A percentile compares a stretch with the other conserved stretches of the same genome.
Evolutionary conservation across 257 asterid species (phyloP).

Genomic region (Verbena officinalis): DNA sequence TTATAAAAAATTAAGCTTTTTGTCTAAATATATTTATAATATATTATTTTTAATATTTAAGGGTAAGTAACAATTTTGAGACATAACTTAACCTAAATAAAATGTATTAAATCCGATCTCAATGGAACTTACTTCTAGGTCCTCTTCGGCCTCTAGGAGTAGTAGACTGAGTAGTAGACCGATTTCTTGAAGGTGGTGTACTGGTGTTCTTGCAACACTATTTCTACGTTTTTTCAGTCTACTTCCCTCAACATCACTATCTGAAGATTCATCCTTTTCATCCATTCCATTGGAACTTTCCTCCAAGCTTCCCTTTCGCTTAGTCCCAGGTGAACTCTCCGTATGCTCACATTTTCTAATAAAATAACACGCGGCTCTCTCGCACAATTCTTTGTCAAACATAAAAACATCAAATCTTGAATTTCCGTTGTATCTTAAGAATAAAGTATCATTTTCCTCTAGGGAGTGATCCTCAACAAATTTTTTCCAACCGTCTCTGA

Average conservation of each 20-base stretch:
- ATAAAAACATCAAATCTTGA: conserved; percentile 36
- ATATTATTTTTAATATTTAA: no score
- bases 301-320: conserved; percentile 13
- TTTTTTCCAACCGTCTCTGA: conserved; percentile 48
- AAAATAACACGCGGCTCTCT: conserved; percentile 43
- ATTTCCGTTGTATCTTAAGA: conserved; percentile 39
- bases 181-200: conserved; percentile 17
- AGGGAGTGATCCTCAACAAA: conserved; percentile 53
- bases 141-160: background rate
- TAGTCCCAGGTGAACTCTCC: conserved; percentile 16
- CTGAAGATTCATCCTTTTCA: conserved; percentile 13
- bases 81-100: no score
- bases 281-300: conserved; percentile 4
- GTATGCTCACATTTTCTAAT: conserved; percentile 34
- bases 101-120: background rate
- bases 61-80: no score
- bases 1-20: no score
- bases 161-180: background rate
- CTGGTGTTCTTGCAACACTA: background rate
- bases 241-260: background rate
- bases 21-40: no score
- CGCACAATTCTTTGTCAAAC: conserved; percentile 38
- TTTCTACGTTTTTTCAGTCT: background rate
- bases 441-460: conserved; percentile 46
- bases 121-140: conserved; percentile 12